Evolutionary conservation across 257 asterid genomes (phyloP), one percentile per base, ranked within the genome.

Genomic region (Nemophila menziesii): DNA sequence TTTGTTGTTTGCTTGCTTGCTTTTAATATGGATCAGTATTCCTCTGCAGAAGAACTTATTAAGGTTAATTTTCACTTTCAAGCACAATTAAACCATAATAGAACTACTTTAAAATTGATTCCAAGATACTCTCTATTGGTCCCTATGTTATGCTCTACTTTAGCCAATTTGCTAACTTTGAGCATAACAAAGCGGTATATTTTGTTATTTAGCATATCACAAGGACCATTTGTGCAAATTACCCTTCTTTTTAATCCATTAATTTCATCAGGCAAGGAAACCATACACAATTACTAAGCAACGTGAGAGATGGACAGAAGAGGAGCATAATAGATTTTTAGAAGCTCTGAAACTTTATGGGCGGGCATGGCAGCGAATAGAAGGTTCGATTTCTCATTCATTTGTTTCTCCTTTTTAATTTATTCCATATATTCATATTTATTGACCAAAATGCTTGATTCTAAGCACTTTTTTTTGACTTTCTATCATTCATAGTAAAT

Each of bases 281-380:
- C 97, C 97, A 11, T 87, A 87, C 55, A 87, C 97, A 16, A 87
- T 87, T 43, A 80, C 97, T 38, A 87, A 87, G 77, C 97, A 87
- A 66, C 92, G 97, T 5, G 97, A 87, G 66, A 69, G 93, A 52
- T 83, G 97, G 97, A 87, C 93, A n/a, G 95, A 83, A 62, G 97
- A 80, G 83, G 97, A 87, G 69, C 97, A 87, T 54, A 75, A 67
- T 58, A 73, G 80, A 71, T 87, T 87, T 70, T 62, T 87, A 15
- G 95, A 83, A 51, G 97, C 97, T 39, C 72, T 87, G 69, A 87
- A 80, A 75, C 93, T 83, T 55, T 71, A 87, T 66, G 97, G 97
- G 39, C 97, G 97, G 40, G 90, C 97, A 61, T 87, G 97, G 97
- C 97, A 87, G 78, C 92, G 93, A 24, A 87, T 87, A 63, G 93